phyloP scores from a whole-genome alignment of 2,329 filamentous ascomycete genomes.

The Fusarium drepaniforme region DNA sequence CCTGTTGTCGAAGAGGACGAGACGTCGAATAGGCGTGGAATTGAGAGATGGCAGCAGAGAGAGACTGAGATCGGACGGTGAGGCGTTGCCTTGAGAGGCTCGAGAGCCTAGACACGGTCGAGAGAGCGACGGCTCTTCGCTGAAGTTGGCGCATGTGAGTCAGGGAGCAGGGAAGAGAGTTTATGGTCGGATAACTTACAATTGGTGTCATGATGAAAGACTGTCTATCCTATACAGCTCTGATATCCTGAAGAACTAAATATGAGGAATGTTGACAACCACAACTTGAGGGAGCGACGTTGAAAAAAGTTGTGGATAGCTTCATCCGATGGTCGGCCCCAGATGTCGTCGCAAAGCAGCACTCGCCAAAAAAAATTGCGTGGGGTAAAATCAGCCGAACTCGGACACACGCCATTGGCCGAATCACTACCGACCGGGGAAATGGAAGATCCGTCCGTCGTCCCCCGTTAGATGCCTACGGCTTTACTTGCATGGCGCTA shows the following conservation, averaged over 20 bases:
- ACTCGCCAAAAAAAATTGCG: background rate
- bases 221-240: background rate
- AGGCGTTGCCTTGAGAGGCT: background rate
- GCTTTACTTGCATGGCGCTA: background rate
- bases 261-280: background rate
- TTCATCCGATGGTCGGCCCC: conserved; percentile 7
- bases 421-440: background rate
- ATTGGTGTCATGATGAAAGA: conserved; percentile 1
- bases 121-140: background rate
- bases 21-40: conserved; percentile 7
- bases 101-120: background rate
- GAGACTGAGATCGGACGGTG: background rate
- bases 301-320: conserved; percentile 2
- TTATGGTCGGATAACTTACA: background rate
- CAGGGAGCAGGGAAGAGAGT: background rate
- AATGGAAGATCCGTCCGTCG: conserved; percentile 3
- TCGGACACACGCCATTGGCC: background rate
- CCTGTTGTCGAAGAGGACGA: conserved; percentile 56
- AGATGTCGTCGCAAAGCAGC: background rate
- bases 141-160: background rate
- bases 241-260: background rate
- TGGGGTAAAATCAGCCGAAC: background rate
- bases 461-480: background rate
- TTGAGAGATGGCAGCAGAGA: conserved; percentile 1
- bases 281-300: background rate